phyloP scores from a whole-genome alignment of 176 grass and related monocot genomes.

The Raddia distichophylla region DNA sequence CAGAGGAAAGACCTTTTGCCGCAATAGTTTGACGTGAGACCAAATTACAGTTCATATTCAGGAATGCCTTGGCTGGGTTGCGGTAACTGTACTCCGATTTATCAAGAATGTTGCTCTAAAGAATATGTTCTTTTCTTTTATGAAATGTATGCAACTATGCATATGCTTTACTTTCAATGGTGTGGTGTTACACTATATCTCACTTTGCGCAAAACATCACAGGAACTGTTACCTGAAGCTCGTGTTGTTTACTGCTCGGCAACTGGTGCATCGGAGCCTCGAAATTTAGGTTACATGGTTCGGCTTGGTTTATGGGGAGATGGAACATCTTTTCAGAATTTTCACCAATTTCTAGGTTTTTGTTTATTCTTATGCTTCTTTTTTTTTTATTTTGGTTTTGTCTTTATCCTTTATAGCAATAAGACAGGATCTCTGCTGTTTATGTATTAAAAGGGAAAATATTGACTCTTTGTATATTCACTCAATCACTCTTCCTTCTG shows the following conservation, averaged over 20 bases:
- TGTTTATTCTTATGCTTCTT: constrained; percentile 24
- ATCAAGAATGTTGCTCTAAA: neutral
- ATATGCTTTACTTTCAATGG: constrained; percentile 3
- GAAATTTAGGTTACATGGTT: constrained; percentile 96
- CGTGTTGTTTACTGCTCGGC: constrained; percentile 93
- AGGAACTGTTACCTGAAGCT: constrained; percentile 75
- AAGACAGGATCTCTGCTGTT: too few species aligned
- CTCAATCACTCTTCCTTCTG: neutral
- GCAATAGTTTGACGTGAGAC: constrained; percentile 7
- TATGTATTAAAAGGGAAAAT: too few species aligned
- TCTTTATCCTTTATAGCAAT: too few species aligned
- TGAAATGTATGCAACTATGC: neutral
- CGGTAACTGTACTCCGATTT: neutral
- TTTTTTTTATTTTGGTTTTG: neutral
- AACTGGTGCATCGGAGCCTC: constrained; percentile 93
- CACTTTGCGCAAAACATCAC: constrained; percentile 31
- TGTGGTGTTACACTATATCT: neutral
- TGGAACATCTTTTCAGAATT: constrained; percentile 79
- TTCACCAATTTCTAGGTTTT: constrained; percentile 81
- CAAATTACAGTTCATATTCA: neutral
- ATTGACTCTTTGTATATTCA: neutral
- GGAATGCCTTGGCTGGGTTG: constrained; percentile 11
- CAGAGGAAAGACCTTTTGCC: neutral
- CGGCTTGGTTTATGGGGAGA: constrained; percentile 91
- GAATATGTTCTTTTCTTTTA: neutral